Evolutionary conservation across 2,329 filamentous ascomycete genomes (phyloP).

Genomic region (Helicocarpus griseus): DNA sequence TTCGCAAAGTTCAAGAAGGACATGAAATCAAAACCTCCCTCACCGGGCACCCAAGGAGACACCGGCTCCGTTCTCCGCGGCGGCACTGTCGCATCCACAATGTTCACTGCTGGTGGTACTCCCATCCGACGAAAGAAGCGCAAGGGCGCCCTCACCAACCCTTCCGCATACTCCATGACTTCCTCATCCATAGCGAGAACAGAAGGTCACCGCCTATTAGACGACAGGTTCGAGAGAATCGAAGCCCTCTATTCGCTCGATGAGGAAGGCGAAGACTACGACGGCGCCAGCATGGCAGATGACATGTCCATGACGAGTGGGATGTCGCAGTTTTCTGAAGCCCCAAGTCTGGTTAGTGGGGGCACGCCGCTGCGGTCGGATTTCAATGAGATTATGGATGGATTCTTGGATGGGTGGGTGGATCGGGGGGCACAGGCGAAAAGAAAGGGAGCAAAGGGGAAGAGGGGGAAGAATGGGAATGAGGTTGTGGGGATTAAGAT

Average conservation of each 20-base stretch:
- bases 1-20: conserved; percentile 94
- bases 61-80: conserved; percentile 29
- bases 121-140: conserved; percentile 71
- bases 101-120: conserved; percentile 55
- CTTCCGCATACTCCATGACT: conserved; percentile 83
- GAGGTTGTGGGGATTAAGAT: conserved; percentile 75
- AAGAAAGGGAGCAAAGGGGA: conserved; percentile 39
- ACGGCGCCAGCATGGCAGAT: conserved; percentile 20
- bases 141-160: conserved; percentile 83
- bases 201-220: conserved; percentile 73
- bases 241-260: conserved; percentile 69
- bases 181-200: conserved; percentile 80
- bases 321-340: conserved; percentile 45
- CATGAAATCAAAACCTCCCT: conserved; percentile 35
- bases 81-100: conserved; percentile 32
- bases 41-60: conserved; percentile 28
- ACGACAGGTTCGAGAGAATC: conserved; percentile 83
- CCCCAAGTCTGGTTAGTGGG: conserved; percentile 42
- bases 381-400: conserved; percentile 85
- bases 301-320: conserved; percentile 39
- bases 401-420: conserved; percentile 64
- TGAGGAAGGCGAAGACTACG: conserved; percentile 44
- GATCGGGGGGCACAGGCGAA: conserved; percentile 34
- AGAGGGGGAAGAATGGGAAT: conserved; percentile 67
- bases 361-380: conserved; percentile 57